Conservation (phyloP, 31 red algal species). For the Porphyra umbilicalis region DNA sequence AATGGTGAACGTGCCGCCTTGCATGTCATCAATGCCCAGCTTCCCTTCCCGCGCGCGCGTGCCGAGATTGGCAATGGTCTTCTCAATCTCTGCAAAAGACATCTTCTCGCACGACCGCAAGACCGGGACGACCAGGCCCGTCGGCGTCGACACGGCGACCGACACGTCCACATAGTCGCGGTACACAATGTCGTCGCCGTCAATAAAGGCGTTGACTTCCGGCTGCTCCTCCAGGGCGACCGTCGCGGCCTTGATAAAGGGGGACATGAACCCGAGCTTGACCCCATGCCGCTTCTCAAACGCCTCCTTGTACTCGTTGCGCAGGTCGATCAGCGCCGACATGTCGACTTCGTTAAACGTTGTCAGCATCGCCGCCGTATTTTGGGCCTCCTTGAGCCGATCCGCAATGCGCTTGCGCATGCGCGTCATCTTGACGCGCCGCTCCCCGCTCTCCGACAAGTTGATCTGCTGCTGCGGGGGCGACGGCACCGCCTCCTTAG, state of each 20-base stretch:
- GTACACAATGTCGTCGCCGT: conserved; percentile 98
- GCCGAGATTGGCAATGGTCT: conserved; percentile 74
- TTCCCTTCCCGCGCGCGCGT: conserved; percentile 66
- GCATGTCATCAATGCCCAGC: conserved; percentile 97
- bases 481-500: conserved; percentile 13
- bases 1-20: conserved; percentile 98
- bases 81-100: conserved; percentile 96
- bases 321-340: conserved; percentile 87
- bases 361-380: conserved; percentile 97
- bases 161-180: conserved; percentile 98
- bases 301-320: conserved; percentile 83
- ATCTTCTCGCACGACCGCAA: conserved; percentile 85
- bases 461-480: conserved; percentile 30
- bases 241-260: conserved; percentile 91
- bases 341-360: conserved; percentile 99
- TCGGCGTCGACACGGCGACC: conserved; percentile 90
- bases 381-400: conserved; percentile 91
- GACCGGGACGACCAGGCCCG: conserved; percentile 93
- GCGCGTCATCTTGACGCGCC: conserved; percentile 90
- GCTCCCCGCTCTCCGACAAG: conserved; percentile 65
- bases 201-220: conserved; percentile 97
- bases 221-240: conserved; percentile 86
- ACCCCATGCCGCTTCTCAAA: conserved; percentile 92
- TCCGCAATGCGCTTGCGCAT: conserved; percentile 97
- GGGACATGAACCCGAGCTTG: conserved; percentile 98